Evolutionary conservation across 441 rosid genomes (phyloP).

Genomic region (Manihot esculenta): DNA sequence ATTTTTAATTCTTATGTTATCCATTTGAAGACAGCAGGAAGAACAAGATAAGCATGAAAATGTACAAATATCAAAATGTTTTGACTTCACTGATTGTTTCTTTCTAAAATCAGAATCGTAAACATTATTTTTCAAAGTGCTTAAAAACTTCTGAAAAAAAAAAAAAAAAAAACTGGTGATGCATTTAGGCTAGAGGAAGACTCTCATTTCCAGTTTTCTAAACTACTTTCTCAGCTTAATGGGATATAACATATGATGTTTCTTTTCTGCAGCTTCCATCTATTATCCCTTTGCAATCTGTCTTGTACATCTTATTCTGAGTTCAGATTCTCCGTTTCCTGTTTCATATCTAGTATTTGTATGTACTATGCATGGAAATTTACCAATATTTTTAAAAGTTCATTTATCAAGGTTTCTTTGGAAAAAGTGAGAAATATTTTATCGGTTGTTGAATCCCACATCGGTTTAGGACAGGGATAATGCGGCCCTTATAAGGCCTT

Average conservation of each 20-base stretch:
- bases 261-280: neutral
- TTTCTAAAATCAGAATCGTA: neutral
- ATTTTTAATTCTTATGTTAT: neutral
- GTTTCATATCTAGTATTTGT: neutral
- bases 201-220: too few species aligned
- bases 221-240: neutral
- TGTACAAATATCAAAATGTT: neutral
- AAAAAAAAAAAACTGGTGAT: neutral
- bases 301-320: neutral
- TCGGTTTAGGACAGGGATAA: too few species aligned
- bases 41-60: neutral
- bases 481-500: too few species aligned
- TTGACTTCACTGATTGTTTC: neutral
- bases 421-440: neutral
- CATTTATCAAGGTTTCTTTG: neutral
- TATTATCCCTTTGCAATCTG: neutral
- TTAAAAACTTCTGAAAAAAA: neutral
- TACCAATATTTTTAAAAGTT: neutral
- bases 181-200: neutral
- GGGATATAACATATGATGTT: neutral
- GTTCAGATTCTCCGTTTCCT: neutral
- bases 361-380: neutral
- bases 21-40: neutral
- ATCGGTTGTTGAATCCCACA: too few species aligned
- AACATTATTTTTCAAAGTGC: neutral